Base-by-base conservation (phyloP, 805 yeast species). In the Starmera pachycereana region DNA sequence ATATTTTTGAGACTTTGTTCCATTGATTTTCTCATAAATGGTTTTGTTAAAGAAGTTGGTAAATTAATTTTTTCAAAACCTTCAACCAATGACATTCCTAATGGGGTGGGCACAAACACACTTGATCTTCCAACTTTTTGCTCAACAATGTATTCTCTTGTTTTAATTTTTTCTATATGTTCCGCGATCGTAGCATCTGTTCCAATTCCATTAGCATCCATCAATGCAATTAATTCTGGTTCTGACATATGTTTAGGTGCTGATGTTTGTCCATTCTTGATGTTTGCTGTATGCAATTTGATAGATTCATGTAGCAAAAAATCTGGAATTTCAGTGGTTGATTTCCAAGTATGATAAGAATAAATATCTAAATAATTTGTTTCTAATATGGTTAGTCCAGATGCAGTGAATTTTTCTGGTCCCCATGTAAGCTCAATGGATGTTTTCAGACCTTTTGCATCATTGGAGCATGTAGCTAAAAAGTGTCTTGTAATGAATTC, bases 151-250 rank as follows among this genome's bases (percentile, higher is more conserved):
- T 89, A 94, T 14, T 77, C 76, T 39, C 98, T 62, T 10, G 59
- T 58, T 27, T 72, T 62, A 34, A 92, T 78, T 54, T 84, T 89
- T 42, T 83, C 88, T 32, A 92, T 92, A 60, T 92, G 99, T 34
- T 92, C 98, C 0, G 97, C 98, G 60, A 92, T 94, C 0, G 99
- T 92, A 1, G 99, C 99, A 65, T 92, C 99, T 0, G 99, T 92
- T 3, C 99, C 99, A 35, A 92, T 92, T 0, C 97, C 97, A 58
- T 92, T 92, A 10, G 78, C 84, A 63, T 94, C 97, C 99, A 92
- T 92, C 36, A 92, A 63, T 9, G 86, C 81, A 61, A 92, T 87
- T 18, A 92, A 68, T 54, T 90, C 98, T 0, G 96, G 71, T 58
- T 92, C 99, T 0, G 97, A 90, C 69, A 92, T 71, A 39, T 78